Conservation (phyloP, 306 rosid genomes). For the Quillaja saponaria region DNA sequence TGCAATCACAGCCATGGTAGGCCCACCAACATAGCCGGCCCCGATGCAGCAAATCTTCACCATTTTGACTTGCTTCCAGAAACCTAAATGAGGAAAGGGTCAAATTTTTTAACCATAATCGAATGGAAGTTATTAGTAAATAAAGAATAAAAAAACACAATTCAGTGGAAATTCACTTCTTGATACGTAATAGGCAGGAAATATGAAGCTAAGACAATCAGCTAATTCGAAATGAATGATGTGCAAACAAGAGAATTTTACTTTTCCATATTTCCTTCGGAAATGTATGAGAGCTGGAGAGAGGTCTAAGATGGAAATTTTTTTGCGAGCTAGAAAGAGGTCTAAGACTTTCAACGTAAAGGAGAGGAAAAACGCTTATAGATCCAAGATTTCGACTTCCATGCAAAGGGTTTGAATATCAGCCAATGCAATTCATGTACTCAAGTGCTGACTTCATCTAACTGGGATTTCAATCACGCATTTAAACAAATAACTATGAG, state of each 20-base stretch:
- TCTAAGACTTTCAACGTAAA: conserved; percentile 30
- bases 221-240: too few species aligned
- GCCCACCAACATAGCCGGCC: conserved; percentile 95
- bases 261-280: too few species aligned
- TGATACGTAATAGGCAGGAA: not conserved
- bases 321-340: conserved; percentile 26
- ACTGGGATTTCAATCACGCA: not conserved
- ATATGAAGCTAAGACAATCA: too few species aligned
- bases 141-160: conserved; percentile 5
- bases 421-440: conserved; percentile 1
- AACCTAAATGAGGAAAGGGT: conserved; percentile 31
- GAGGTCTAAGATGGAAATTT: conserved; percentile 56
- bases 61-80: conserved; percentile 46
- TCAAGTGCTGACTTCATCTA: conserved; percentile 7
- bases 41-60: conserved; percentile 97
- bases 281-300: not conserved
- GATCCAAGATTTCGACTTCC: conserved; percentile 19
- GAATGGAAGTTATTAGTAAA: too few species aligned
- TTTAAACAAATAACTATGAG: conserved; percentile 2
- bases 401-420: conserved; percentile 5
- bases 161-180: not conserved
- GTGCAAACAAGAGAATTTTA: too few species aligned
- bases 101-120: not conserved
- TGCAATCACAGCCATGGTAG: conserved; percentile 94
- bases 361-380: not conserved